Base-by-base conservation (phyloP, 179 eudicot species). In the Silene noctiflora region DNA sequence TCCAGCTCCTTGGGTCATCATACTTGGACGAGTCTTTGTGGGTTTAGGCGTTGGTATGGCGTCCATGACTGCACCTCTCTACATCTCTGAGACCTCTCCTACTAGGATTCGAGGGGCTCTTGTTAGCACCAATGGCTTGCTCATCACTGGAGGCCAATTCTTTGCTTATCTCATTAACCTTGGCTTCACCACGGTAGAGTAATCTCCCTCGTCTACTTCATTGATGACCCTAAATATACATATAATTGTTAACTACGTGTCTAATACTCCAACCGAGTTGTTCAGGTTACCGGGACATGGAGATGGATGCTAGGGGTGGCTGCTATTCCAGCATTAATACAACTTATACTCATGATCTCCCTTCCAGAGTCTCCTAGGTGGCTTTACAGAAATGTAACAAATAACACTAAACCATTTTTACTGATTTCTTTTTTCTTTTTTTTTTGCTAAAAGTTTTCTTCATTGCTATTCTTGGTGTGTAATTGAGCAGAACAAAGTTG, bases 281-380 rank as follows among this genome's bases (percentile, higher is more conserved):
- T 1, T 29, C 33, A 79, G 79, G 79, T 83, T 4, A 61, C 63
- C 22, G 96, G 97, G 46, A 92, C 91, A 22, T 90, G 97, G 97
- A 81, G 93, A 59, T 92, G 93, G 97, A 92, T 92, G 97, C 86
- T 92, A 31, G 96, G 96, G 55, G 89, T 92, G 63, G 97, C 97
- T 3, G 93, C 88, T 55, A 59, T 92, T 71, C 97, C 95, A 3
- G 92, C 97, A 11, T 33, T 88, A 6, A 12, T 91, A 66, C 93
- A 91, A 70, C 87, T 88, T 29, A 4, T 90, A 16, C 80, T 91
- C 65, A 91, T 91, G 97, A 14, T 85, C 66, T 87, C 83, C 3
- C 91, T 91, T 75, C 94, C 97, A 0, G 97, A 91, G 81, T 91
- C 97, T 74, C 92, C 97, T 19, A 85, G 97, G 82, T 91, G 95